Base-by-base conservation (phyloP, 2,329 filamentous ascomycete species). In the Fusarium sp. region DNA sequence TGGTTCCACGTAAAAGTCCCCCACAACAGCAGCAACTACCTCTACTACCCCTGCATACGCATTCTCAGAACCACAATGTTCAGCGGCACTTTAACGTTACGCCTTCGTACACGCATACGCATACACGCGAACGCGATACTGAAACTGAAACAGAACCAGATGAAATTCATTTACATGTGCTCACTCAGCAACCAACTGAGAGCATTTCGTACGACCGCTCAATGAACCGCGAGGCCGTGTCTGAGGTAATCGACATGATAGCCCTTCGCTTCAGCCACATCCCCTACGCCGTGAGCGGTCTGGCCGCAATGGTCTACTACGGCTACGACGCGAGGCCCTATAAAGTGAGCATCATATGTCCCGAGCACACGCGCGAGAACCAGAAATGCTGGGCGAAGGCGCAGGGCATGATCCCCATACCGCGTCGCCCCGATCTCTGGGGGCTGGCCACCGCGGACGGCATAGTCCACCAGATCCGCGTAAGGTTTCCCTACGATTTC, bases 261-360 rank as follows among this genome's bases (percentile, higher is more conserved):
- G 77, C 81, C 56, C 46, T 49, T 1, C 73, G 77, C 6, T 77
- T 87, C 20, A 66, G 70, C 19, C 80, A 83, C 69, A 77, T 83
- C 2, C 79, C 77, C 20, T 86, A 84, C 70, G 80, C 80, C 12
- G 77, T 87, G 40, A 78, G 75, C 65, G 85, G 85, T 21, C 75
- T 78, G 21, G 77, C 78, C 1, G 83, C 83, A 14, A 75, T 86
- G 60, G 69, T 76, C 4, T 77, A 81, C 45, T 81, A 83, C 75
- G 83, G 82, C 45, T 80, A 68, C 6, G 62, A 57, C 9, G 71
- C 75, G 8, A 55, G 43, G 7, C 76, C 77, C 0, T 64, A 66
- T 7, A 71, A 77, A 44, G 66, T 85, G 19, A 80, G 73, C 40
- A 75, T 86, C 52, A 44, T 82, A 20, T 84, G 80, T 60, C 80